Evolutionary conservation across 2,329 filamentous ascomycete genomes (phyloP).

Genomic region (Sporothrix humicola): DNA sequence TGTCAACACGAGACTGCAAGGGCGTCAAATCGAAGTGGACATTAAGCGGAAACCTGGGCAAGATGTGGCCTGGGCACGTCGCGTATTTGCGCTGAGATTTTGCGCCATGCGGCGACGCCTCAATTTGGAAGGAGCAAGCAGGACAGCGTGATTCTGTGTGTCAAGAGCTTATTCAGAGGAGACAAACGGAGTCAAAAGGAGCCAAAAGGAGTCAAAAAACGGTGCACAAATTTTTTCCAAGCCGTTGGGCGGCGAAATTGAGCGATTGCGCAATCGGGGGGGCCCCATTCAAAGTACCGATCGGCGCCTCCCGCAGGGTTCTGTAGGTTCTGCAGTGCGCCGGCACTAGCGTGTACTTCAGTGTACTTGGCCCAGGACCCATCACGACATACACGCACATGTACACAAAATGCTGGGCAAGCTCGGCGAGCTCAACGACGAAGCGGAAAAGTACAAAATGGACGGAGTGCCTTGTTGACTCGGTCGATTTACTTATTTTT

Average conservation of each 20-base stretch:
- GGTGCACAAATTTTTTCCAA: slow-evolving; percentile 14
- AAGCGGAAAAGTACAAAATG: neutral
- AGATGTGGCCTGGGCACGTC: neutral
- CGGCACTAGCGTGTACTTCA: neutral
- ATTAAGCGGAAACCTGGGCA: neutral
- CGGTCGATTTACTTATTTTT: neutral
- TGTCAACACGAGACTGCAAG: neutral
- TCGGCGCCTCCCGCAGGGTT: slow-evolving; percentile 8
- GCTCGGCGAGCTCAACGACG: neutral
- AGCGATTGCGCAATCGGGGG: slow-evolving; percentile 27
- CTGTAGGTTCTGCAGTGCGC: neutral
- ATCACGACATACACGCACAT: neutral
- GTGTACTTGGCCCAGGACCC: no score
- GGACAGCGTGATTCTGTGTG: neutral
- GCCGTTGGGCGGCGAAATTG: slow-evolving; percentile 13
- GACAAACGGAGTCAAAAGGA: no score
- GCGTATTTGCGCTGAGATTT: neutral
- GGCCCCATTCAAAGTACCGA: neutral
- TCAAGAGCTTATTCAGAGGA: neutral
- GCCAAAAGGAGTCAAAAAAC: neutral
- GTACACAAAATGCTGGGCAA: neutral
- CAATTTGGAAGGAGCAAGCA: slow-evolving; percentile 12
- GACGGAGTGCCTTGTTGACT: neutral
- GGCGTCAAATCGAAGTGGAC: neutral
- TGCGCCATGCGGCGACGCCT: slow-evolving; percentile 14